These are phyloP conservation scores for Bruguiera hainesii DNA, from an alignment of 441 rosid species.

Conservation along the genomic window DNA sequence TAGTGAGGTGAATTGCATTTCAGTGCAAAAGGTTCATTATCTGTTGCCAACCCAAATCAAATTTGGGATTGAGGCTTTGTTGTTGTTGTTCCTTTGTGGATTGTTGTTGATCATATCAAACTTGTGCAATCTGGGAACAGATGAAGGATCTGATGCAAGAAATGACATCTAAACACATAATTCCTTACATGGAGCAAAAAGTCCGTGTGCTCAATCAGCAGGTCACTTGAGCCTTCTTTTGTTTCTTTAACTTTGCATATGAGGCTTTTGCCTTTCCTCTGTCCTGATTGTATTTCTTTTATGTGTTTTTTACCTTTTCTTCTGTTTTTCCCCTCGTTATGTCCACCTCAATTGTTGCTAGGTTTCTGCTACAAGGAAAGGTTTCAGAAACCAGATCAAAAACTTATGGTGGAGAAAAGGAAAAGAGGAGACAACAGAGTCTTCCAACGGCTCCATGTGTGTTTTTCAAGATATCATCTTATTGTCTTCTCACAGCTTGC, in stretches of 20 bases:
- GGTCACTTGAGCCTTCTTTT: constrained; percentile 38
- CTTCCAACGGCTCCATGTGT: constrained; percentile 68
- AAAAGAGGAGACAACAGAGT: constrained; percentile 74
- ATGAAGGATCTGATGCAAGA: constrained; percentile 89
- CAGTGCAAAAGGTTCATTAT: constrained; percentile 11
- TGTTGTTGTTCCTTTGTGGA: not conserved
- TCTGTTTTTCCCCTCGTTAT: constrained; percentile 18
- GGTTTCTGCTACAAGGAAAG: constrained; percentile 98
- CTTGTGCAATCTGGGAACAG: constrained; percentile 45
- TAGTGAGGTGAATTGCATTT: constrained; percentile 53
- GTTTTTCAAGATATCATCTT: constrained; percentile 25
- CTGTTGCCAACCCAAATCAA: not conserved
- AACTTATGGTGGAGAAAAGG: constrained; percentile 99
- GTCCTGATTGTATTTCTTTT: constrained; percentile 7
- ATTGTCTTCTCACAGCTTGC: constrained; percentile 5
- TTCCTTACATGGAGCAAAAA: constrained; percentile 98
- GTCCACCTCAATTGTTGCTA: constrained; percentile 28
- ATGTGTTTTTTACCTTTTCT: constrained; percentile 5
- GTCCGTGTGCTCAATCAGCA: constrained; percentile 90
- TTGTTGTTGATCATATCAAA: not conserved
- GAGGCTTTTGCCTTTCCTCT: constrained; percentile 9
- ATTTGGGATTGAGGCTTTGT: not conserved
- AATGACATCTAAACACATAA: constrained; percentile 81
- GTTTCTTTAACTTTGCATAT: constrained; percentile 16
- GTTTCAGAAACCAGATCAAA: constrained; percentile 90